These are phyloP conservation scores for Leccinum cinnamomeum DNA, from an alignment of 1,284 basidiomycete genomes.

Conservation along the genomic window DNA sequence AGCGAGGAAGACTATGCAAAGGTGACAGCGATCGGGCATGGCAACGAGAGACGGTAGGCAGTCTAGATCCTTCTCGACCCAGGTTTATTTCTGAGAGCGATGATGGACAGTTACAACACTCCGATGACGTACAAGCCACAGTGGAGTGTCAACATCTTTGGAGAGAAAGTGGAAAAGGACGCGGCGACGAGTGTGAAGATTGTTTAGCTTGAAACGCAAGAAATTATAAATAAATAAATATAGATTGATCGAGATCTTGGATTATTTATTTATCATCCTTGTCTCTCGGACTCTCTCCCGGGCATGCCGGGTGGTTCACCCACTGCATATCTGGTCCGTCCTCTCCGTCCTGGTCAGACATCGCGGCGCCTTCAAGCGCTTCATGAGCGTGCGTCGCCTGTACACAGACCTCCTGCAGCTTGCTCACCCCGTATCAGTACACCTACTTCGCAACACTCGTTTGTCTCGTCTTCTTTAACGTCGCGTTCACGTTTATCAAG, in stretches of 20 bases:
- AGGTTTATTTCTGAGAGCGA: neutral
- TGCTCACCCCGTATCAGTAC: conserved; percentile 48
- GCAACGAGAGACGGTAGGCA: conserved; percentile 49
- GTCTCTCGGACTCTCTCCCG: too few species aligned
- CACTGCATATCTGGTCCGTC: conserved; percentile 68
- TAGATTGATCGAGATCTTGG: conserved; percentile 8
- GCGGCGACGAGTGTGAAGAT: conserved; percentile 51
- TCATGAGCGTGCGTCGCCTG: conserved; percentile 66
- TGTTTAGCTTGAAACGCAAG: conserved; percentile 18
- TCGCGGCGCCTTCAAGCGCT: conserved; percentile 74
- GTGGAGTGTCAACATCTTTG: conserved; percentile 74
- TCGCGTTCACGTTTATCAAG: conserved; percentile 61
- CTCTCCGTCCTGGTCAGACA: conserved; percentile 64
- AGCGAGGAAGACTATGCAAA: conserved; percentile 60
- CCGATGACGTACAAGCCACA: conserved; percentile 58
- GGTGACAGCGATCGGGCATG: conserved; percentile 54
- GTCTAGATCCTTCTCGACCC: neutral
- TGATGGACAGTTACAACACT: conserved; percentile 56
- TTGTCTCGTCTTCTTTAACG: conserved; percentile 58
- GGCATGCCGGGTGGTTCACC: conserved; percentile 58
- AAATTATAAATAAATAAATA: neutral
- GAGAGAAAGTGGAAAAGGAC: conserved; percentile 56
- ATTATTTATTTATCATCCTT: too few species aligned
- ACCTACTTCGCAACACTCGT: conserved; percentile 68
- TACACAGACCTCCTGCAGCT: neutral